Percentiles rank a stretch among this genome's conserved stretches.
Evolutionary conservation across 2,329 filamentous ascomycete genomes (phyloP).

Genomic region (Ascochyta clinopodiicola): DNA sequence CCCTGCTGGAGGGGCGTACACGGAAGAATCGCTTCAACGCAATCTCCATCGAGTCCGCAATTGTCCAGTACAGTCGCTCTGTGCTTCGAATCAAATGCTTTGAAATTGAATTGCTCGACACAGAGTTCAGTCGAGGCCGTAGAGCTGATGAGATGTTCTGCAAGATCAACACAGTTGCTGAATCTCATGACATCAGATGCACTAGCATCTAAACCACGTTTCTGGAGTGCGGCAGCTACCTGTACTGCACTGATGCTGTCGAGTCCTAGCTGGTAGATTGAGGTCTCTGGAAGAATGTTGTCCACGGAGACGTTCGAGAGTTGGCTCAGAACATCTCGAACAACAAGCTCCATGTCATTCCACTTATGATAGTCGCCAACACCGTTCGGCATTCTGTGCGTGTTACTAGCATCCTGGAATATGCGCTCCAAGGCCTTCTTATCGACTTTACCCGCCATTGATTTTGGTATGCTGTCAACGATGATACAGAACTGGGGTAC

Average conservation of each 20-base stretch:
- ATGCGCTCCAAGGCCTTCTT: slow-evolving; percentile 40
- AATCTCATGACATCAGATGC: slow-evolving; percentile 76
- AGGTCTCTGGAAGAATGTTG: slow-evolving; percentile 66
- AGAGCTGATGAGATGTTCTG: slow-evolving; percentile 23
- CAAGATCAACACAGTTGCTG: slow-evolving; percentile 45
- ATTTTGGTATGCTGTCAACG: slow-evolving; percentile 44
- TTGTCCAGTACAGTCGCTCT: slow-evolving; percentile 40
- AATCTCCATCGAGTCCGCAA: slow-evolving; percentile 38
- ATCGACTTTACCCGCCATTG: slow-evolving; percentile 51
- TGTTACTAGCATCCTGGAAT: slow-evolving; percentile 34
- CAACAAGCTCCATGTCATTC: slow-evolving; percentile 58
- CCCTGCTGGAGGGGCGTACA: slow-evolving; percentile 82
- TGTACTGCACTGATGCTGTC: slow-evolving; percentile 90
- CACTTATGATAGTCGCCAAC: slow-evolving; percentile 46
- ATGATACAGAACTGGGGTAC: slow-evolving; percentile 46
- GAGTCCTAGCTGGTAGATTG: slow-evolving; percentile 86
- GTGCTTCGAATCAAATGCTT: slow-evolving; percentile 57
- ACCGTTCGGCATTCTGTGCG: neutral
- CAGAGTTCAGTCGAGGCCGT: neutral
- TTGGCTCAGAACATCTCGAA: slow-evolving; percentile 64
- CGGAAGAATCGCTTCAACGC: slow-evolving; percentile 69
- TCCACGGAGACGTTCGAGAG: slow-evolving; percentile 62
- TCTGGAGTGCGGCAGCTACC: slow-evolving; percentile 71
- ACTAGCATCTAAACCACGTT: slow-evolving; percentile 63
- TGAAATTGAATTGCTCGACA: slow-evolving; percentile 53